Evolutionary conservation across 345 rosid species (phyloP), one percentile per base, ranked within the genome.

Genomic region (Sisymbrium irio): DNA sequence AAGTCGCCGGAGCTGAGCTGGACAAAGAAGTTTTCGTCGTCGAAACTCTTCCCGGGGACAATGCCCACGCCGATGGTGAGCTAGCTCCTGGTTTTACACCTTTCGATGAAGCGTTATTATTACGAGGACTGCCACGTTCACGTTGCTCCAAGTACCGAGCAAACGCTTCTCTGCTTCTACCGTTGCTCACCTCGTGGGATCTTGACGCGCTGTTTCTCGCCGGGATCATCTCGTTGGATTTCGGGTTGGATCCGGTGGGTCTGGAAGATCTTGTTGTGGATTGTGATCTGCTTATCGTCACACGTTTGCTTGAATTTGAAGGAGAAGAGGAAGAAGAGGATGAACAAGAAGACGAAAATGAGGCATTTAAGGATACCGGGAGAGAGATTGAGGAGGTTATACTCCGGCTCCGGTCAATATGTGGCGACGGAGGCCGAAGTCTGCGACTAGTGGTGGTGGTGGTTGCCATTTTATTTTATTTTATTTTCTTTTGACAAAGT

Each of bases 1-100:
- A 67, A 36, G 75, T 9, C 10, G 59, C 19, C 28, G 64, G 50
- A 62, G 65, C 50, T 42, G 79, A 75, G 49, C 40, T 51, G n/a
- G 75, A 63, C 5, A 30, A 9, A 55, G 53, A 7, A 10, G 40
- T 37, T 30, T 64, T 70, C 69, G 35, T 20, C 27, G 60, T 72
- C 0, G 67, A 51, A 72, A 54, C 53, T 49, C 94, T 79, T n/a
- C 94, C 96, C 0, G 91, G 89, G 1, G 94, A 92, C 66, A 88
- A 77, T 4, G 89, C 89, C 98, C 96, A 89, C 5, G 98, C 93
- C 1, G 95, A 93, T 1, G 89, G 83, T 12, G 89, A 82, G 18
- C 41, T 72, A 9, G 77, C 59, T 7, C 80, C 76, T 0, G 83
- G 33, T 69, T 71, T 80, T 2, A 57, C 51, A 42, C 74, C 84